Conservation (phyloP, 2,329 filamentous ascomycete species). For the Graphium sp. region DNA sequence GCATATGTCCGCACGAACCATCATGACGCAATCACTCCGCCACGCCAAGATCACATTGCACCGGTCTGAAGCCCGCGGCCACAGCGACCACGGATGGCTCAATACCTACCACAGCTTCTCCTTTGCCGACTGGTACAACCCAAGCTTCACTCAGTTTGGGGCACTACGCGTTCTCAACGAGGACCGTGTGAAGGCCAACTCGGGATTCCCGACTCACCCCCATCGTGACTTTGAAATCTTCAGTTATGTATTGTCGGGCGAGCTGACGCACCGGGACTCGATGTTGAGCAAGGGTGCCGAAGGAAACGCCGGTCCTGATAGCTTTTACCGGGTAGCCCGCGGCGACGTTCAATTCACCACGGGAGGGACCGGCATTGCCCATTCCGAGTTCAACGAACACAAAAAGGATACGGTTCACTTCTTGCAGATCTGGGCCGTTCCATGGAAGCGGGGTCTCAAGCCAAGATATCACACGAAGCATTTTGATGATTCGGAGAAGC, state of each 20-base stretch:
- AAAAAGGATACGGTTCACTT: slow-evolving; percentile 58
- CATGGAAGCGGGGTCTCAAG: slow-evolving; percentile 54
- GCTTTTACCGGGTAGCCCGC: slow-evolving; percentile 54
- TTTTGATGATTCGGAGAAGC: slow-evolving; percentile 59
- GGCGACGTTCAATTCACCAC: slow-evolving; percentile 85
- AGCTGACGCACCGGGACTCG: slow-evolving; percentile 74
- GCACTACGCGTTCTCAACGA: slow-evolving; percentile 76
- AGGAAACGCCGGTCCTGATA: slow-evolving; percentile 37
- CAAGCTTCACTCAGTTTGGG: slow-evolving; percentile 52
- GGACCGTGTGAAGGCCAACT: slow-evolving; percentile 58
- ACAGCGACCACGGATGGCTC: slow-evolving; percentile 74
- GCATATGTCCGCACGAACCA: too few relatives aligned
- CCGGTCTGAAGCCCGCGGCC: slow-evolving; percentile 53
- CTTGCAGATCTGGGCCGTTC: slow-evolving; percentile 76
- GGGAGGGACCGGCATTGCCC: slow-evolving; percentile 65
- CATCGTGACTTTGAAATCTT: slow-evolving; percentile 86
- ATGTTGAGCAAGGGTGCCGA: slow-evolving; percentile 59
- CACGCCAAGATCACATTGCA: slow-evolving; percentile 62
- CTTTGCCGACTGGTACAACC: slow-evolving; percentile 59
- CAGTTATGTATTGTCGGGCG: slow-evolving; percentile 69
- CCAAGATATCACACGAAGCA: slow-evolving; percentile 63
- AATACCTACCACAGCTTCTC: slow-evolving; percentile 77
- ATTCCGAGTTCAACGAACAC: slow-evolving; percentile 72
- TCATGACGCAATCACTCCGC: slow-evolving; percentile 45
- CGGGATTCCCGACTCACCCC: slow-evolving; percentile 70